phyloP scores from a whole-genome alignment of 306 rosid genomes.

The Boehmeria nivea region DNA sequence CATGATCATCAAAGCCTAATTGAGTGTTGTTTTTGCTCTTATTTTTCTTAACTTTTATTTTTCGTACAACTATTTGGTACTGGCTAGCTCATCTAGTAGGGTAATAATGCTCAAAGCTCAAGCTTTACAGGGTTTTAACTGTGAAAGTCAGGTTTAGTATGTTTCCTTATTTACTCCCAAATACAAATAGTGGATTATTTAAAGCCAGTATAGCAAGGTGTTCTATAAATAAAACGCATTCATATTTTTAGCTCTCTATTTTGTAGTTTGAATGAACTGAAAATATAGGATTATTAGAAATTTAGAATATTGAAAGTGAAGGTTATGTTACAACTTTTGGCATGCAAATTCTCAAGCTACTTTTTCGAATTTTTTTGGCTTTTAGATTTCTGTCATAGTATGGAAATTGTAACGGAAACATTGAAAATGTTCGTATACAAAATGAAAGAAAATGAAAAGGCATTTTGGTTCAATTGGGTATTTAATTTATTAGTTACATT shows the following conservation, averaged over 20 bases:
- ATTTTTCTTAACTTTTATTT: neutral
- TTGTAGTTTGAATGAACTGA: neutral
- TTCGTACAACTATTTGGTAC: neutral
- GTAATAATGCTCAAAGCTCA: slow-evolving; percentile 8
- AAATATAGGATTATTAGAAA: no score
- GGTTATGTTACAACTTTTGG: neutral
- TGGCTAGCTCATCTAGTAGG: neutral
- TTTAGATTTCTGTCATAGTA: no score
- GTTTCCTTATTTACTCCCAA: neutral
- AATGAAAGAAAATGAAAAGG: neutral
- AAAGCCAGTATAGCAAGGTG: neutral
- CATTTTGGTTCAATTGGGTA: neutral
- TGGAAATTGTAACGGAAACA: no score
- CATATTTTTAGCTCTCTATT: no score
- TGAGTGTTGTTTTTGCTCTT: neutral
- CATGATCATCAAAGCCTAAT: neutral
- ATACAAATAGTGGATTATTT: neutral
- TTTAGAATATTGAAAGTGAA: no score
- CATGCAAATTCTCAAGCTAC: neutral
- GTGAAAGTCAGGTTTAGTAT: neutral
- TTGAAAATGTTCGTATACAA: no score
- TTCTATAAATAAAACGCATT: neutral
- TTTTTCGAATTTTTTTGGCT: no score
- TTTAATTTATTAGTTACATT: neutral
- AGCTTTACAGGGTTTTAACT: neutral